These are phyloP conservation scores for Babesia bovis DNA, from an alignment of 169 alveolate genomes.

Conservation along the genomic window DNA sequence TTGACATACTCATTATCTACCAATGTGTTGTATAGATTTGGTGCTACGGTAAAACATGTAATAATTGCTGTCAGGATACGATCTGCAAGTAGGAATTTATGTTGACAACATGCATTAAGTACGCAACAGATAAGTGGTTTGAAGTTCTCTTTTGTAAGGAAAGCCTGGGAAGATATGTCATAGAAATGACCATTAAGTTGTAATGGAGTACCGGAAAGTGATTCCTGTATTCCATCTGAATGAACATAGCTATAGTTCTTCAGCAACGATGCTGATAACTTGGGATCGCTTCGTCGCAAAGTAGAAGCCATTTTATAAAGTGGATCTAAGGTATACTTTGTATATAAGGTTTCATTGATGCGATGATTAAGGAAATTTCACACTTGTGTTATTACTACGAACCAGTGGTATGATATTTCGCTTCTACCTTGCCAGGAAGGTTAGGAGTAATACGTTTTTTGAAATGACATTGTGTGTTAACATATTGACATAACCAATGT, in stretches of 20 bases:
- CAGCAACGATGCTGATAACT: conserved; percentile 29
- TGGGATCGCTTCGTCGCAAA: conserved; percentile 27
- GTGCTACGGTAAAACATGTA: conserved; percentile 16
- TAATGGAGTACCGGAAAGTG: conserved; percentile 32
- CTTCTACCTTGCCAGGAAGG: too few relatives aligned
- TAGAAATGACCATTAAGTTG: conserved; percentile 9
- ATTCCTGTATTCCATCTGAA: conserved; percentile 38
- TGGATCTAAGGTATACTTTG: too few relatives aligned
- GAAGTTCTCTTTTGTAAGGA: conserved; percentile 4
- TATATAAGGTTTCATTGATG: too few relatives aligned
- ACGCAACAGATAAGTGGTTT: conserved; percentile 33
- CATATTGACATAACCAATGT: too few relatives aligned
- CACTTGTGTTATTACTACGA: too few relatives aligned
- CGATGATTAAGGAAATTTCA: too few relatives aligned
- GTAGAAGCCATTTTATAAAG: conserved; percentile 27
- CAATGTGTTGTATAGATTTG: conserved; percentile 1
- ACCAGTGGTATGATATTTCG: too few relatives aligned
- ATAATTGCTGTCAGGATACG: conserved; percentile 30
- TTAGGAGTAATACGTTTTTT: too few relatives aligned
- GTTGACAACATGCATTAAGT: conserved; percentile 40
- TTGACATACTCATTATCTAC: conserved; percentile 22
- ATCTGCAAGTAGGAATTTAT: conserved; percentile 33
- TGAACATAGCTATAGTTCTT: conserved; percentile 26
- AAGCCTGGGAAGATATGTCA: conserved; percentile 36
- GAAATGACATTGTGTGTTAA: too few relatives aligned